Conservation (phyloP, 306 rosid species). For the Hippophae tibetana region DNA sequence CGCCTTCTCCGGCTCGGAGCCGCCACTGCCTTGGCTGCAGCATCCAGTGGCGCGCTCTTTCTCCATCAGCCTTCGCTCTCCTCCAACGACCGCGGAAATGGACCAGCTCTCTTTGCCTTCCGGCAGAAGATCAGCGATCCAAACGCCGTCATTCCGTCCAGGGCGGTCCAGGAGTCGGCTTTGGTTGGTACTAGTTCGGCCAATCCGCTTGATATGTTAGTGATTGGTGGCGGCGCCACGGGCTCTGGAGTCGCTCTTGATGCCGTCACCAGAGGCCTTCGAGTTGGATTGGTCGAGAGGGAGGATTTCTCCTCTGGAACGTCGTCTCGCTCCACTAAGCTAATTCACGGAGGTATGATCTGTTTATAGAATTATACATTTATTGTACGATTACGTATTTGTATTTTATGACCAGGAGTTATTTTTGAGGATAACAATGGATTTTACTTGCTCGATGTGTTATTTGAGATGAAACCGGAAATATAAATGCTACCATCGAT, state of each 20-base stretch:
- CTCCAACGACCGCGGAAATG: slow-evolving; percentile 37
- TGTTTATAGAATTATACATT: not conserved
- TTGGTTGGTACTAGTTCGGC: slow-evolving; percentile 44
- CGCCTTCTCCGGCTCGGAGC: slow-evolving; percentile 48
- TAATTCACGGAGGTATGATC: slow-evolving; percentile 82
- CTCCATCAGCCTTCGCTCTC: slow-evolving; percentile 39
- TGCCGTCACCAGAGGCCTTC: slow-evolving; percentile 83
- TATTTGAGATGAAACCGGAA: too few species aligned
- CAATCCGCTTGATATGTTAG: slow-evolving; percentile 78
- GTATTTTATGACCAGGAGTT: not conserved
- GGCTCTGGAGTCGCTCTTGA: slow-evolving; percentile 81
- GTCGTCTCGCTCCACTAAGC: slow-evolving; percentile 95
- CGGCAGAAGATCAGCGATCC: slow-evolving; percentile 48
- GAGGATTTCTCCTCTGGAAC: slow-evolving; percentile 96
- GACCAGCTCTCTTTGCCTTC: slow-evolving; percentile 23
- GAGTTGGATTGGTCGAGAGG: slow-evolving; percentile 89
- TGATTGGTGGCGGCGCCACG: slow-evolving; percentile 93
- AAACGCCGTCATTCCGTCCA: slow-evolving; percentile 47
- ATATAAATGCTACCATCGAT: too few species aligned
- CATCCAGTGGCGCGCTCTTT: slow-evolving; percentile 41
- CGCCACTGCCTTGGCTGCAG: slow-evolving; percentile 40
- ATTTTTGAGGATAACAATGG: too few species aligned
- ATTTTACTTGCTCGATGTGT: too few species aligned
- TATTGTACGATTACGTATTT: not conserved
- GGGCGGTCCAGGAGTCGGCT: slow-evolving; percentile 57